Conservation (phyloP, 345 rosid genomes). For the Gossypium arboreum region DNA sequence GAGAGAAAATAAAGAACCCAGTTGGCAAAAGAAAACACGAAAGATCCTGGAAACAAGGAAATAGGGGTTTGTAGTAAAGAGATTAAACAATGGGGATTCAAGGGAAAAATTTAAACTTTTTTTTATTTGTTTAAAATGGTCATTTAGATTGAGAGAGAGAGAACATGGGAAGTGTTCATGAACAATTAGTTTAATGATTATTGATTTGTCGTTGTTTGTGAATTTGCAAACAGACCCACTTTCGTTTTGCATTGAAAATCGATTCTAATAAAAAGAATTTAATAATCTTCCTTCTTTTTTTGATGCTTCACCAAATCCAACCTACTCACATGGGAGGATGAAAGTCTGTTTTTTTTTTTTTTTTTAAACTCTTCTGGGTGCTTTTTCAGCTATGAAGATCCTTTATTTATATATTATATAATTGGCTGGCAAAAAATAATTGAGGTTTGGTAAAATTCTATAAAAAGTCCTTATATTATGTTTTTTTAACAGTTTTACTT, state of each 20-base stretch:
- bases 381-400: not conserved
- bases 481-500: too few species aligned
- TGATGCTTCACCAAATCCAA: constrained; percentile 10
- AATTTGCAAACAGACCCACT: not conserved
- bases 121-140: not conserved
- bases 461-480: too few species aligned
- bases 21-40: constrained; percentile 15
- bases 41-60: constrained; percentile 37
- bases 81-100: not conserved
- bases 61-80: not conserved
- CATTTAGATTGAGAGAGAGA: constrained; percentile 6
- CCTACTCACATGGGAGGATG: constrained; percentile 9
- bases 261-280: too few species aligned
- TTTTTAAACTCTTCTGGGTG: not conserved
- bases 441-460: not conserved
- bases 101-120: not conserved
- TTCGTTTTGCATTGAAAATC: constrained; percentile 8
- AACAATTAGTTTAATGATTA: not conserved
- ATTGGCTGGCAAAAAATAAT: not conserved
- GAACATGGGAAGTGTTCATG: constrained; percentile 16
- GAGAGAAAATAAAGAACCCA: constrained; percentile 17
- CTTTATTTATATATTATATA: not conserved
- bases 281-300: not conserved
- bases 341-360: not conserved
- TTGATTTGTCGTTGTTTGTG: not conserved